Base-by-base conservation (phyloP, 148 eudicot genomes). In the Vaccinium corymbosum region DNA sequence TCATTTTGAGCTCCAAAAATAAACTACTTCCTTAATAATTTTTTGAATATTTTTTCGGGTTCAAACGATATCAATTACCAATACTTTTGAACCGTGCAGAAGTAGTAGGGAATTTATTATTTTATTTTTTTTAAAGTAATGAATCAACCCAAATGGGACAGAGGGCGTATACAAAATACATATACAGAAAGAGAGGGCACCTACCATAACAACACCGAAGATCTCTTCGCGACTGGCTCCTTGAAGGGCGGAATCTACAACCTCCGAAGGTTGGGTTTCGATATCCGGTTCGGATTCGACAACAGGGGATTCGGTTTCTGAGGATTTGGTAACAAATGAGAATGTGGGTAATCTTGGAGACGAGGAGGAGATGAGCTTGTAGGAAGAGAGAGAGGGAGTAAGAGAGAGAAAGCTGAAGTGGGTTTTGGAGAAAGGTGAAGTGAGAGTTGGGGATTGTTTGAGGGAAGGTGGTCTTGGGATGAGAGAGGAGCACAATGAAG, bases 131-230 rank as follows among this genome's bases (percentile, higher is more conserved):
- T 35, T 35, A 35, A 35, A 35, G 38, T 2, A 35, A 35, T 2
- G 38, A 35, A 35, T 35, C 38, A 35, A 35, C 38, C 38, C 38
- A 35, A 35, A 35, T 35, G 38, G 38, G 38, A 55, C 59, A 16
- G 16, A 55, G 3, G 57, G 14, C 15, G 4, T 53, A 53, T 3
- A 53, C 0, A 53, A 3, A 0, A 53, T 14, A 53, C 13, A 66
- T 8, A 22, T 11, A n/a, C 0, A 66, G 35, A 66, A 14, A 66
- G 35, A 50, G 14, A 14, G 3, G n/a, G 79, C 1, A 81, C 90
- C 72, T 52, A 94, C 98, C 98, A 94, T 92, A 49, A 95, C 98
- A 80, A 95, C 98, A 49, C 98, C 98, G 79, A 94, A 95, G n/a
- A 95, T 85, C 83, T 95, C 95, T 83, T 93, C 95, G 12, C 90